Evolutionary conservation across 352 stramenopile genomes (phyloP).

Genomic region (Phytophthora kernoviae): DNA sequence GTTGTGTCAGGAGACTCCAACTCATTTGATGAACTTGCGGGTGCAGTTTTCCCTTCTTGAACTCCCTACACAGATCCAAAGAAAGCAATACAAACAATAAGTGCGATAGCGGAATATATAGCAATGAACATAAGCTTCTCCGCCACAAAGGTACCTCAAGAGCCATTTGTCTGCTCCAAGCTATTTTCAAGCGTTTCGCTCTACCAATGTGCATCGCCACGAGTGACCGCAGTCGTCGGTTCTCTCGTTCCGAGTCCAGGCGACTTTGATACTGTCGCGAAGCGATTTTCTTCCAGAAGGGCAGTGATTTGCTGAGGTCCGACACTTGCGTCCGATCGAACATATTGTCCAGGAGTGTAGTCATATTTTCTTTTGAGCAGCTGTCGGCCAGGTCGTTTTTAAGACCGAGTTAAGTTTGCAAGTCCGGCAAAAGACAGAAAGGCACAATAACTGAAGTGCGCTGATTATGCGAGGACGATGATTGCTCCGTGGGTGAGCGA

Average conservation of each 20-base stretch:
- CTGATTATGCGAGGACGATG: constrained; percentile 13
- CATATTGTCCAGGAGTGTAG: no score
- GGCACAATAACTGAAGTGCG: no score
- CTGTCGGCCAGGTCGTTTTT: no score
- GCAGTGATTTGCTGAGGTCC: constrained; percentile 13
- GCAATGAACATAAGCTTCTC: neutral
- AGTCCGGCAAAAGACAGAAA: no score
- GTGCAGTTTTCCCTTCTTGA: neutral
- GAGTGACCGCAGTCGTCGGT: constrained; percentile 21
- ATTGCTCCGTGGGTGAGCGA: constrained; percentile 23
- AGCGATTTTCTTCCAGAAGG: constrained; percentile 30
- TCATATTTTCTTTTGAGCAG: no score
- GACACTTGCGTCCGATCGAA: constrained; percentile 7
- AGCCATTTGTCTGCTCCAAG: constrained; percentile 24
- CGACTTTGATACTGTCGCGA: constrained; percentile 21
- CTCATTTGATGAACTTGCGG: neutral
- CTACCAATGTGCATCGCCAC: constrained; percentile 17
- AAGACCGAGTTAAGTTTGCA: no score
- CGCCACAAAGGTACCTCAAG: constrained; percentile 6
- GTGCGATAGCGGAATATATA: neutral
- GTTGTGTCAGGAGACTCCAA: constrained; percentile 1
- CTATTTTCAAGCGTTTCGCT: constrained; percentile 20
- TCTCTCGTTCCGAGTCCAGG: constrained; percentile 22
- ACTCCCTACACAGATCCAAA: constrained; percentile 6
- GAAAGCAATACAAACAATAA: neutral